Percentiles rank a stretch among this genome's conserved stretches.
phyloP scores from a whole-genome alignment of 1,284 basidiomycete species.

The Pascua guehoae region DNA sequence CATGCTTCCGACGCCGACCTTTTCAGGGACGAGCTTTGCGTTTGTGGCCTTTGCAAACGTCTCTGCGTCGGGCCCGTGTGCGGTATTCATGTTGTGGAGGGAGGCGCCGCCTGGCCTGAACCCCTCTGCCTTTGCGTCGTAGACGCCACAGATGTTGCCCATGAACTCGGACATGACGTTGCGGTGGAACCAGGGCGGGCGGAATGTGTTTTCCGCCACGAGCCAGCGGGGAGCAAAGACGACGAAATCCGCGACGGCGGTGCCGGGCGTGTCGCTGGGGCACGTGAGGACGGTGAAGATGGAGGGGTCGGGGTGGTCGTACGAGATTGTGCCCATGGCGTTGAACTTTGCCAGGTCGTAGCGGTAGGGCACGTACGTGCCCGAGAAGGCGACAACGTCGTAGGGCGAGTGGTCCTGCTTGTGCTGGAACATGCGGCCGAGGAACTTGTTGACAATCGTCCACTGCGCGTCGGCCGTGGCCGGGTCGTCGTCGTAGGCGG shows the following conservation, averaged over 20 bases:
- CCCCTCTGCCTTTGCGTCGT: slow-evolving; percentile 28
- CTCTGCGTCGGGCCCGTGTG: slow-evolving; percentile 30
- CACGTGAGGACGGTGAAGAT: slow-evolving; percentile 37
- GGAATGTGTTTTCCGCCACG: slow-evolving; percentile 40
- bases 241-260: slow-evolving; percentile 43
- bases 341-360: slow-evolving; percentile 65
- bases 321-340: slow-evolving; percentile 62
- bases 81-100: slow-evolving; percentile 34
- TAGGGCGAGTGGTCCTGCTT: slow-evolving; percentile 44
- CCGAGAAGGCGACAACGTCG: slow-evolving; percentile 68
- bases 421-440: slow-evolving; percentile 44
- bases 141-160: slow-evolving; percentile 12
- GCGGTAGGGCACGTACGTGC: slow-evolving; percentile 69
- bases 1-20: slow-evolving; percentile 25
- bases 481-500: slow-evolving; percentile 58
- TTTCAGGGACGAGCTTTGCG: slow-evolving; percentile 21
- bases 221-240: slow-evolving; percentile 24
- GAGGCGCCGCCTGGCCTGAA: slow-evolving; percentile 26
- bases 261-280: slow-evolving; percentile 57
- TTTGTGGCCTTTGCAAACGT: slow-evolving; percentile 10
- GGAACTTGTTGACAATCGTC: slow-evolving; percentile 43
- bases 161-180: slow-evolving; percentile 51
- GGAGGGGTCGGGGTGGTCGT: slow-evolving; percentile 45
- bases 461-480: slow-evolving; percentile 58
- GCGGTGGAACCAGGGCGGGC: slow-evolving; percentile 58